These are phyloP conservation scores for Graphiopsis chlorocephala DNA, from an alignment of 2,329 filamentous ascomycete genomes.

Conservation along the genomic window DNA sequence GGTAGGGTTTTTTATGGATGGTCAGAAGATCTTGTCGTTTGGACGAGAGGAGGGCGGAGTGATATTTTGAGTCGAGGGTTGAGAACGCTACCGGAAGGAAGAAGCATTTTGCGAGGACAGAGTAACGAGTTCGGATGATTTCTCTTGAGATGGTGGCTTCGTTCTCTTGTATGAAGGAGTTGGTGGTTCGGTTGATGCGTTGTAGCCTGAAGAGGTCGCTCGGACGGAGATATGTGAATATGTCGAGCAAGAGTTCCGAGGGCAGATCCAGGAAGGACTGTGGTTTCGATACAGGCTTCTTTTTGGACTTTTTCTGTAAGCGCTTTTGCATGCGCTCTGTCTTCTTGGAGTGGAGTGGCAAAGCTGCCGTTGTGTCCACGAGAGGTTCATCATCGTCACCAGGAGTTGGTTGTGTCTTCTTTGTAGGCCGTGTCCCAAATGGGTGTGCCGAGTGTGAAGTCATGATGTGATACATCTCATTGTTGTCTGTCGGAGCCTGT, in stretches of 20 bases:
- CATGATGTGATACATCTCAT: neutral
- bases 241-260: constrained; percentile 51
- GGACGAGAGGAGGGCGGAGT: constrained; percentile 39
- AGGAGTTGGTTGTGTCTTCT: neutral
- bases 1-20: constrained; percentile 52
- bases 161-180: constrained; percentile 45
- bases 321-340: constrained; percentile 49
- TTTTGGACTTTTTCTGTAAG: constrained; percentile 41
- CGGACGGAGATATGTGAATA: constrained; percentile 48
- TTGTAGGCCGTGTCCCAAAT: neutral
- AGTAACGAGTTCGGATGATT: constrained; percentile 50
- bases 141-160: constrained; percentile 43
- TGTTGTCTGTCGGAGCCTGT: neutral
- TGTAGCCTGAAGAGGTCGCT: constrained; percentile 51
- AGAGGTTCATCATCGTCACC: constrained; percentile 45
- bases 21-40: constrained; percentile 44
- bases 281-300: constrained; percentile 32
- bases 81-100: constrained; percentile 48
- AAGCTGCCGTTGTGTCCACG: constrained; percentile 49
- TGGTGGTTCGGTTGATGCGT: constrained; percentile 43
- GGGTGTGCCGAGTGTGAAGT: neutral
- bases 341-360: constrained; percentile 53
- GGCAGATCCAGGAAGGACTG: constrained; percentile 49
- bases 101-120: constrained; percentile 52
- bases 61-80: constrained; percentile 37